Evolutionary conservation across 148 eudicot species (phyloP), one percentile per base, ranked within the genome.

Genomic region (Rheum nobile): DNA sequence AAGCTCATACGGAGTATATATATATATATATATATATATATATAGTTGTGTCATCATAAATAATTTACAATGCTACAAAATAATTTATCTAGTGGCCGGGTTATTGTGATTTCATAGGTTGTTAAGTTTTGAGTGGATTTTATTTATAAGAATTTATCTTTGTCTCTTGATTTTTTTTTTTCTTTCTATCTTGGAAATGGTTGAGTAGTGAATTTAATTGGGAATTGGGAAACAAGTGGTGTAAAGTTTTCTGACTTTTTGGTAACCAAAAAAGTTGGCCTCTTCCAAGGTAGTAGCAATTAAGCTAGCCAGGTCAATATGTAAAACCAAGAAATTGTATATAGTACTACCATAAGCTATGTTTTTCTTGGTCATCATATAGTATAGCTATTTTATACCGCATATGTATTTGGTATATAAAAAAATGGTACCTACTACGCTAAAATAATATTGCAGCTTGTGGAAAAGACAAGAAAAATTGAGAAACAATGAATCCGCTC

Each of bases 181-280:
- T 61, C 26, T 63, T 19, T 32, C 10, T 34, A 31, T 65, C 70
- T 65, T 65, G 70, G 70, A 32, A 65, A 65, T 32, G 70, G 70
- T 8, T 65, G 39, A 65, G 32, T 14, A 31, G 41, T 65, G 39
- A 16, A 65, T 31, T n/a, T n/a, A n/a, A n/a, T 65, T 65, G 31
- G 70, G 41, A 65, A 65, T 14, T 31, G 38, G 70, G 70, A 32
- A 32, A 65, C 70, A 65, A 65, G 70, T 6, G 38, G 70, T 65
- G 70, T 65, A 65, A 65, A 65, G 70, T 65, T 65, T 65, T 65
- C 70, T 65, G 70, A 65, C 70, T 32, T 65, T 65, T 34, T 65
- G 70, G 22, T 65, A 65, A 65, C 22, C 22, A 32, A 65, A 65
- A 65, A 65, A 34, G 39, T 65, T 65, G 70, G 70, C 70, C 38